Evolutionary conservation across 2,329 filamentous ascomycete species (phyloP), one percentile per base, ranked within the genome.

Genomic region (Penicillium nordicum): DNA sequence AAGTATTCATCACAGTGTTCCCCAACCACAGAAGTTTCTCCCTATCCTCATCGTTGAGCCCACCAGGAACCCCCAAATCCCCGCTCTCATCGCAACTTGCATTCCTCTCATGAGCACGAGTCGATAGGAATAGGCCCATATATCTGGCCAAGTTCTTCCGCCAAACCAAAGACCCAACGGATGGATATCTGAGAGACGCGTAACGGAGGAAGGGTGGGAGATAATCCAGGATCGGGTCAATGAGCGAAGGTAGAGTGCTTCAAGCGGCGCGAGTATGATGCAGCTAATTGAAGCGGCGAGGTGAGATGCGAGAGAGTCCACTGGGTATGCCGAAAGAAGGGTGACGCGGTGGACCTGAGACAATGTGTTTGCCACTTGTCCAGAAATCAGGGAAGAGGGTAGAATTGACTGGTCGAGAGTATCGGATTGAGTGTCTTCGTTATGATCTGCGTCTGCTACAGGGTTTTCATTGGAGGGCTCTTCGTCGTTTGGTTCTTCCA

Each of bases 241-340:
- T 27, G 73, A 74, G 7, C 75, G 74, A 25, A 76, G 67, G 50
- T 72, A 76, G 11, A 76, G 61, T 7, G 72, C 71, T 60, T 78
- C 75, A 25, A 77, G 62, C 0, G 76, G 75, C 8, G 74, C 68
- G 43, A 77, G 72, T 9, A 77, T 58, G n/a, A 72, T 62, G 12
- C 63, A 69, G 9, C 71, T 74, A 37, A 75, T 61, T 36, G 76
- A 59, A 6, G 70, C 67, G 8, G 76, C 70, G 25, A 77, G 63
- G 46, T 77, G 74, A 5, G 73, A 76, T 21, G 76, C 70, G 27
- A 78, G 67, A 8, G 74, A 73, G 60, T 78, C 75, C 11, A 73
- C 71, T 5, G 75, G 73, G 34, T 75, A 72, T 9, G 71, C 72
- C 4, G 75, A 77, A 27, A 78, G 72, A 16, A 77, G 72, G 4